These are phyloP conservation scores for Aureobasidium uvarum DNA, from an alignment of 2,329 filamentous ascomycete species.

Conservation along the genomic window DNA sequence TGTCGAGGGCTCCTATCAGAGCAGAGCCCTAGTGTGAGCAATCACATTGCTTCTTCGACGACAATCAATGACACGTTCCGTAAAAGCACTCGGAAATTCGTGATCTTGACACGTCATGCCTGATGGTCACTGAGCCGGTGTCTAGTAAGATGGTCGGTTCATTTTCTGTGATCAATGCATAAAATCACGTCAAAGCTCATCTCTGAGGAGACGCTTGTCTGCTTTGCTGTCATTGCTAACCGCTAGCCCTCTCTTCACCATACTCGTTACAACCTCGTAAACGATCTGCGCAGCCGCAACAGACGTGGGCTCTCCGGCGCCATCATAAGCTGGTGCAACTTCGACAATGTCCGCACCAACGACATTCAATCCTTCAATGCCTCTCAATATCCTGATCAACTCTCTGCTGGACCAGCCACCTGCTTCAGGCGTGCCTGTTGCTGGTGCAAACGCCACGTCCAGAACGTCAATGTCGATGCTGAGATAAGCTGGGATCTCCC, in stretches of 20 bases:
- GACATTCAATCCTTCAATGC: constrained; percentile 77
- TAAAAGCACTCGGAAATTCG: not conserved
- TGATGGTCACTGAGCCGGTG: not conserved
- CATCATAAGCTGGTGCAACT: constrained; percentile 82
- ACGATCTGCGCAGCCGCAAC: constrained; percentile 82
- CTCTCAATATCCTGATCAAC: constrained; percentile 77
- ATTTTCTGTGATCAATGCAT: too few relatives aligned
- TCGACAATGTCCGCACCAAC: constrained; percentile 90
- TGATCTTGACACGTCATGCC: not conserved
- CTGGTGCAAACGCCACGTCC: constrained; percentile 64
- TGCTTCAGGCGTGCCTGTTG: constrained; percentile 83
- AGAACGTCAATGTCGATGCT: constrained; percentile 81
- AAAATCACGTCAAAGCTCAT: not conserved
- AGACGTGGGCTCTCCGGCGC: constrained; percentile 73
- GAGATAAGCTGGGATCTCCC: constrained; percentile 72
- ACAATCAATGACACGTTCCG: not conserved
- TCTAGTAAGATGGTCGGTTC: too few relatives aligned
- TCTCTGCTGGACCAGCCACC: constrained; percentile 90
- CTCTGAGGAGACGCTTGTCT: not conserved
- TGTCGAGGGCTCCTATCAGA: not conserved
- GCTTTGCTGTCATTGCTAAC: not conserved
- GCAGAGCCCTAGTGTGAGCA: not conserved
- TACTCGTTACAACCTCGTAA: constrained; percentile 79
- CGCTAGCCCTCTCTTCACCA: constrained; percentile 52
- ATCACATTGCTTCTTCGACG: not conserved